Percentiles rank a stretch among this genome's conserved stretches.
Conservation (phyloP, 805 yeast species). For the Jamesozyma hellenica region DNA sequence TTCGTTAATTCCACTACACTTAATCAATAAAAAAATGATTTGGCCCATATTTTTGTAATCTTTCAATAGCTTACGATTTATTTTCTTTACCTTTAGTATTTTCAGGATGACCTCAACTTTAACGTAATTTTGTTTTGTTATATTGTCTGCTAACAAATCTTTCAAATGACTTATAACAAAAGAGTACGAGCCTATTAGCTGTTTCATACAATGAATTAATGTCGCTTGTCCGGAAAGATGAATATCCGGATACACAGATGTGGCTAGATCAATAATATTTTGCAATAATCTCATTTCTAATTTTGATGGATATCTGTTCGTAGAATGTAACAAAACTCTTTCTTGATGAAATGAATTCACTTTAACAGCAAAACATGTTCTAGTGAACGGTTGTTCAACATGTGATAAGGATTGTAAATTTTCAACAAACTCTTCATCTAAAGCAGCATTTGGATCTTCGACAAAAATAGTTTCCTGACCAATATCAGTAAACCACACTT, state of each 20-base stretch:
- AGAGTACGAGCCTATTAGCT: conserved; percentile 56
- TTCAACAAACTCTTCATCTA: conserved; percentile 47
- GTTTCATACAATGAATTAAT: conserved; percentile 57
- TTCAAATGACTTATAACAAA: conserved; percentile 38
- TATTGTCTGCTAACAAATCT: conserved; percentile 38
- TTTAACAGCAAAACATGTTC: conserved; percentile 67
- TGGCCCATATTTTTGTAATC: conserved; percentile 45
- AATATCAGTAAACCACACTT: conserved; percentile 72
- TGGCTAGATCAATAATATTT: conserved; percentile 54
- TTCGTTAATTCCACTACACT: conserved; percentile 49
- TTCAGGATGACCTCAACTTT: conserved; percentile 55
- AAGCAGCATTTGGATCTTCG: conserved; percentile 41
- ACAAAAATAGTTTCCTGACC: conserved; percentile 61
- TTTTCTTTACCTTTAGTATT: conserved; percentile 45
- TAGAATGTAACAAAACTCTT: conserved; percentile 60
- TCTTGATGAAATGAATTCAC: conserved; percentile 65
- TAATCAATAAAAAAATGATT: conserved; percentile 40
- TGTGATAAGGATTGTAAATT: conserved; percentile 56
- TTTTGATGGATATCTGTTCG: conserved; percentile 59
- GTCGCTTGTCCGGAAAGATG: conserved; percentile 60
- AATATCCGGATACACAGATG: conserved; percentile 64
- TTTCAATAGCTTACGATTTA: conserved; percentile 47
- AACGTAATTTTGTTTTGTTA: conserved; percentile 41
- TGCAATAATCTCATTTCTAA: conserved; percentile 52
- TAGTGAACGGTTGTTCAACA: conserved; percentile 58